phyloP scores from a whole-genome alignment of 73 alveolate genomes.

The Blepharisma japonicum region DNA sequence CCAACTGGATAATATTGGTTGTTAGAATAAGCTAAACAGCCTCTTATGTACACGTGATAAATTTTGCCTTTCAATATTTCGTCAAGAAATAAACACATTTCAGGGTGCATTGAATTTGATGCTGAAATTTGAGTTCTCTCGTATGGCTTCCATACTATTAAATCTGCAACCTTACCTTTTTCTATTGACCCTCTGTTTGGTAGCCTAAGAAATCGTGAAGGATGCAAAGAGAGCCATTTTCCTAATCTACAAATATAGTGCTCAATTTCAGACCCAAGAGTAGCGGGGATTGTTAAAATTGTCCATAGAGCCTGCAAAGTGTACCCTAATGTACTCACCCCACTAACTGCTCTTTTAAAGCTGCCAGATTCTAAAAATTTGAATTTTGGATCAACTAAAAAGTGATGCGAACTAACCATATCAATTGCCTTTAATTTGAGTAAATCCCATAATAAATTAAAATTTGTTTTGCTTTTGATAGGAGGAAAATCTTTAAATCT shows the following conservation, averaged over 20 bases:
- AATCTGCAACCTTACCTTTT: neutral
- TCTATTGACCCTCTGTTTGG: neutral
- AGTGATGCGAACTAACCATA: neutral
- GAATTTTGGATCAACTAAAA: neutral
- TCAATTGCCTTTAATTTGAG: neutral
- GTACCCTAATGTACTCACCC: neutral
- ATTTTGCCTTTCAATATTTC: no score
- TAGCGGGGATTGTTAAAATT: neutral
- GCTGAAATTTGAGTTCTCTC: neutral
- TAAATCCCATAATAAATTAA: neutral
- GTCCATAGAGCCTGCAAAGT: slow-evolving; percentile 5
- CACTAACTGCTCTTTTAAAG: neutral
- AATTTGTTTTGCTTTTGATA: neutral
- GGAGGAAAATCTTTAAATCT: slow-evolving; percentile 3
- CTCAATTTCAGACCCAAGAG: neutral
- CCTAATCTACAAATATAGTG: neutral
- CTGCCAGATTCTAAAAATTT: neutral
- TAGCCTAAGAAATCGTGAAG: neutral
- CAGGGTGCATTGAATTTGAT: no score
- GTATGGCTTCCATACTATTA: neutral
- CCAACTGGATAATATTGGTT: no score
- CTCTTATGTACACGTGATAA: no score
- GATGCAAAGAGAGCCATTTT: neutral
- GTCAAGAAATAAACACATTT: no score
- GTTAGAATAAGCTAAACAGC: no score